Evolutionary conservation across 352 stramenopile species (phyloP).

Genomic region (Globisporangium apiculatum): DNA sequence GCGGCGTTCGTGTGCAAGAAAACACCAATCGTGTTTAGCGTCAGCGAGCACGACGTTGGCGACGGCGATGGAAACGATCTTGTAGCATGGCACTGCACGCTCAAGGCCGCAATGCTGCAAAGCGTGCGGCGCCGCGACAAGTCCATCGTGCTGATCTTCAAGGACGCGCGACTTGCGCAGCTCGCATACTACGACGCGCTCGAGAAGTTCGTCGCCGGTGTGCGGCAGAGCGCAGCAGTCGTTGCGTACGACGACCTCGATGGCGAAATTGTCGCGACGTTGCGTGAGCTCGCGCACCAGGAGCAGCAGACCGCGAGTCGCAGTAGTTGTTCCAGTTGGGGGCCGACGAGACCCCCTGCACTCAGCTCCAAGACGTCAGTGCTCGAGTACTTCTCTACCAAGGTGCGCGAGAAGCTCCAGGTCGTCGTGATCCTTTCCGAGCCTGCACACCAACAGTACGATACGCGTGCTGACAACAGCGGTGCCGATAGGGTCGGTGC

Average conservation of each 20-base stretch:
- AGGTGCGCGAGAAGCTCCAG: constrained; percentile 39
- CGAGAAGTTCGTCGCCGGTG: constrained; percentile 39
- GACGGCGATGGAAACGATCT: background rate
- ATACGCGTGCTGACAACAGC: background rate
- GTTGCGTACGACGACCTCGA: constrained; percentile 51
- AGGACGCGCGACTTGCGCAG: constrained; percentile 29
- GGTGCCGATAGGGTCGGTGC: background rate
- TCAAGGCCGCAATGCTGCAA: constrained; percentile 36
- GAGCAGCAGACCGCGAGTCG: constrained; percentile 6
- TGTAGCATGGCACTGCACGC: constrained; percentile 21
- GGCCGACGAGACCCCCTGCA: background rate
- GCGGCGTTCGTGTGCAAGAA: constrained; percentile 52
- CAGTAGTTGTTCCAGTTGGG: background rate
- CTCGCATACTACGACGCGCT: constrained; percentile 31
- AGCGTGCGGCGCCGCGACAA: constrained; percentile 31
- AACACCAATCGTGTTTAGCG: constrained; percentile 18
- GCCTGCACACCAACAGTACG: background rate
- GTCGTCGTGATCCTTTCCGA: constrained; percentile 39
- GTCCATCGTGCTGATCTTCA: constrained; percentile 46
- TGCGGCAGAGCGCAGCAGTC: constrained; percentile 24
- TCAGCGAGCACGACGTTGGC: constrained; percentile 2
- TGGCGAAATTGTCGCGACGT: constrained; percentile 23
- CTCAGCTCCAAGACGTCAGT: constrained; percentile 42
- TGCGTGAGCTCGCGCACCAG: constrained; percentile 22
- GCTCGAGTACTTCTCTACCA: constrained; percentile 37